Evolutionary conservation across 352 stramenopile species (phyloP).

Genomic region (Globisporangium nagaii): DNA sequence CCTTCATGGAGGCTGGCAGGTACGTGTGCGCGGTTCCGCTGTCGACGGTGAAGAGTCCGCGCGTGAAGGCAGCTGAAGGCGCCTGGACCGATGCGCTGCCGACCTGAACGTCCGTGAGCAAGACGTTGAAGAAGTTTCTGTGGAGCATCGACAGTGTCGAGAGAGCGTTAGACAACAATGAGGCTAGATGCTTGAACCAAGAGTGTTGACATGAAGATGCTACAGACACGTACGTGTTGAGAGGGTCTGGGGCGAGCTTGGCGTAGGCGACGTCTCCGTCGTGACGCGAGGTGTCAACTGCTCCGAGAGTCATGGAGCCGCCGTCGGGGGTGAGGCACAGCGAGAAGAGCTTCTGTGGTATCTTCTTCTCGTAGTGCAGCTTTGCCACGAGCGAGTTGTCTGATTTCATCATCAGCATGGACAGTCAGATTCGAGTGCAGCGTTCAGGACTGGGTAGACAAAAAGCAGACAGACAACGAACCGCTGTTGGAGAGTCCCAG

Average conservation of each 20-base stretch:
- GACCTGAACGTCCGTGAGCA: conserved; percentile 29
- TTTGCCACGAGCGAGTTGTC: conserved; percentile 71
- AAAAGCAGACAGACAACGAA: conserved; percentile 8
- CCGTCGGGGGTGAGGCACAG: conserved; percentile 37
- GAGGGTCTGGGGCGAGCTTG: conserved; percentile 11
- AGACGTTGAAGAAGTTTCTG: conserved; percentile 11
- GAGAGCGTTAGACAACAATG: too few relatives aligned
- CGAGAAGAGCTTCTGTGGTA: conserved; percentile 52
- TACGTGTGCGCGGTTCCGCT: conserved; percentile 38
- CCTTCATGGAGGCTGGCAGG: conserved; percentile 19
- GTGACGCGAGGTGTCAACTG: conserved; percentile 22
- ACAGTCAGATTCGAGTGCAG: too few relatives aligned
- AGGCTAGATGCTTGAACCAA: too few relatives aligned
- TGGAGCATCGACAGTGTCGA: conserved; percentile 8
- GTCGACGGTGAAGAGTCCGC: conserved; percentile 30
- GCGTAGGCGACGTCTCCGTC: conserved; percentile 19
- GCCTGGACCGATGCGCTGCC: conserved; percentile 17
- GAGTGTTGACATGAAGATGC: too few relatives aligned
- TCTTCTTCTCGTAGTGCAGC: conserved; percentile 70
- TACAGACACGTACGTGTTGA: conserved; percentile 17
- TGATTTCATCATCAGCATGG: too few relatives aligned
- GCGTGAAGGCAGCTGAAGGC: background rate
- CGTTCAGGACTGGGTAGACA: too few relatives aligned
- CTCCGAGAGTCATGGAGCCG: conserved; percentile 30
- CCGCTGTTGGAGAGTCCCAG: conserved; percentile 69